Evolutionary conservation across 1,139 yeast species (phyloP).

Genomic region (Sugiyamaella novakii): DNA sequence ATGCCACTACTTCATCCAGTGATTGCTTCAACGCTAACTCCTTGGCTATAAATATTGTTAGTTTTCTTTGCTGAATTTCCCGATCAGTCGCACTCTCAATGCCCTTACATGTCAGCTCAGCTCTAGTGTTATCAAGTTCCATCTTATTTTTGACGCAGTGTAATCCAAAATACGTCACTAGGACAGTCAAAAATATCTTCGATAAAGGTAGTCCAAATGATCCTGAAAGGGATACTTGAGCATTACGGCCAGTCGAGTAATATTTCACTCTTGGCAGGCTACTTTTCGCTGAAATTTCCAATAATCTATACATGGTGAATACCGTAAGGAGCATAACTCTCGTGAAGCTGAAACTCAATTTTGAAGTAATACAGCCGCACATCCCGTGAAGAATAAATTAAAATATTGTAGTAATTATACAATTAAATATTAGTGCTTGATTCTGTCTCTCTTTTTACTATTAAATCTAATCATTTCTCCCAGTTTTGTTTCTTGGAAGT

Average conservation of each 20-base stretch:
- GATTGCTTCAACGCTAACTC: not conserved
- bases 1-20: constrained; percentile 7
- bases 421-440: constrained; percentile 5
- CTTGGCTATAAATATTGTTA: constrained; percentile 5
- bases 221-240: not conserved
- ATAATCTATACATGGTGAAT: no score
- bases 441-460: constrained; percentile 23
- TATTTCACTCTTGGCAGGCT: no score
- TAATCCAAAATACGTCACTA: constrained; percentile 31
- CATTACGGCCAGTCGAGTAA: not conserved
- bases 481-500: constrained; percentile 64
- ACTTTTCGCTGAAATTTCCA: no score
- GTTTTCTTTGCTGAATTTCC: no score
- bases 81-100: no score
- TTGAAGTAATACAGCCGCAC: no score
- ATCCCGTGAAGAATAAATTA: no score
- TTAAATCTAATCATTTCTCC: constrained; percentile 51
- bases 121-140: constrained; percentile 25
- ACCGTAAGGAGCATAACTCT: no score
- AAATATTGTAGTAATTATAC: constrained; percentile 11
- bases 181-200: constrained; percentile 27
- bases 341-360: not conserved
- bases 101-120: constrained; percentile 21
- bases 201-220: constrained; percentile 24
- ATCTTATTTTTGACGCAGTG: constrained; percentile 29